phyloP scores from a whole-genome alignment of 768 basidiomycete genomes.

The Suillus subaureus region DNA sequence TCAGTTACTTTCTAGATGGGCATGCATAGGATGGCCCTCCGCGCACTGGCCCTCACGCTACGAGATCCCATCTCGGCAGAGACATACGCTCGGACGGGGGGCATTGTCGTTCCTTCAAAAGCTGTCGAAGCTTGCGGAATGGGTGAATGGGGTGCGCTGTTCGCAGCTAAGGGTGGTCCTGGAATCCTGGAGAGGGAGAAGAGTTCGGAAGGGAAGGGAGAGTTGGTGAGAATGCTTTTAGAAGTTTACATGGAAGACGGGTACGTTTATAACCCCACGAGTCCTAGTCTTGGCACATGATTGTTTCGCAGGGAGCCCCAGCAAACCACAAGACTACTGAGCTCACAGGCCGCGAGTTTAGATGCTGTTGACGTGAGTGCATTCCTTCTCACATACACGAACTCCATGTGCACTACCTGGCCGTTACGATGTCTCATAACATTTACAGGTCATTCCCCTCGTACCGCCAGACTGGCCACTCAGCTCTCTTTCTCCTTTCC shows the following conservation, averaged over 20 bases:
- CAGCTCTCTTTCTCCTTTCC: slow-evolving; percentile 69
- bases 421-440: background rate
- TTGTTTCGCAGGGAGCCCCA: slow-evolving; percentile 48
- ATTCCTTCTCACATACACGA: background rate
- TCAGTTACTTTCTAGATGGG: background rate
- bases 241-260: slow-evolving; percentile 82
- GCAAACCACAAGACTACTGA: slow-evolving; percentile 69
- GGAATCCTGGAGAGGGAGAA: slow-evolving; percentile 39
- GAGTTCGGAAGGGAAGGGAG: slow-evolving; percentile 53
- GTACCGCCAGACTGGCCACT: slow-evolving; percentile 82
- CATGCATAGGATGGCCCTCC: background rate
- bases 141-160: slow-evolving; percentile 37
- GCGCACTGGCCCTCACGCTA: slow-evolving; percentile 37
- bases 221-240: slow-evolving; percentile 68
- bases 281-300: background rate
- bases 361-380: slow-evolving; percentile 73
- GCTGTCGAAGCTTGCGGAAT: slow-evolving; percentile 54
- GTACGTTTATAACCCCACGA: slow-evolving; percentile 41
- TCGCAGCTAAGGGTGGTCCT: slow-evolving; percentile 15
- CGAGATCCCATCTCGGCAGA: slow-evolving; percentile 80
- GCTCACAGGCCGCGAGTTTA: slow-evolving; percentile 78
- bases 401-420: background rate
- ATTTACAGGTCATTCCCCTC: slow-evolving; percentile 57
- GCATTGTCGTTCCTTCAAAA: slow-evolving; percentile 70
- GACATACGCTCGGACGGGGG: slow-evolving; percentile 81